Evolutionary conservation across 345 rosid genomes (phyloP).

Genomic region (Moricandia arvensis): DNA sequence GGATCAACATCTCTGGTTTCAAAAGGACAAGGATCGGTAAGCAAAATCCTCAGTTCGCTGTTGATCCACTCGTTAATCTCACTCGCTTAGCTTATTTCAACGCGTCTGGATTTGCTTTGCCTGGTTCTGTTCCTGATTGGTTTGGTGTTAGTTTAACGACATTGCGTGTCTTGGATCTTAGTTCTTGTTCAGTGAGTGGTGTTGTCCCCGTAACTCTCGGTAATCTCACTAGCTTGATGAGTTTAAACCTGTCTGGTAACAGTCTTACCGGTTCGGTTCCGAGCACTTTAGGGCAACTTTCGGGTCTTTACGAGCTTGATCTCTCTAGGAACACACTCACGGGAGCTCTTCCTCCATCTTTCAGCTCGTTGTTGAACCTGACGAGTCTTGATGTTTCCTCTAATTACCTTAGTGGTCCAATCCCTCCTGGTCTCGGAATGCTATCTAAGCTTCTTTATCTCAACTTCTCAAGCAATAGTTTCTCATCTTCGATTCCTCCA

Average conservation of each 20-base stretch:
- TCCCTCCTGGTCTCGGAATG: slow-evolving; percentile 59
- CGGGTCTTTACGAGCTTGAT: slow-evolving; percentile 57
- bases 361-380: slow-evolving; percentile 56
- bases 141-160: slow-evolving; percentile 57
- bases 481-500: slow-evolving; percentile 66
- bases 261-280: slow-evolving; percentile 62
- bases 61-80: slow-evolving; percentile 68
- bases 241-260: slow-evolving; percentile 63
- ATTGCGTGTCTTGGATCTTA: slow-evolving; percentile 82
- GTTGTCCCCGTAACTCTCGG: slow-evolving; percentile 65
- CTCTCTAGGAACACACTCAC: slow-evolving; percentile 60
- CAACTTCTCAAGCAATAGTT: slow-evolving; percentile 72
- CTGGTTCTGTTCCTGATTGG: slow-evolving; percentile 78
- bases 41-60: slow-evolving; percentile 69
- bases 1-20: slow-evolving; percentile 82
- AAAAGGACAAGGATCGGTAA: slow-evolving; percentile 76
- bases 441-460: slow-evolving; percentile 55
- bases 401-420: slow-evolving; percentile 60
- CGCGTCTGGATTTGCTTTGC: slow-evolving; percentile 74
- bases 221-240: slow-evolving; percentile 60
- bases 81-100: slow-evolving; percentile 65
- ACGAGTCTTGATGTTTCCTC: slow-evolving; percentile 69
- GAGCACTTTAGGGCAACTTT: slow-evolving; percentile 54
- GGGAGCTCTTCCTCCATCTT: slow-evolving; percentile 69
- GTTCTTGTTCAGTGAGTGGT: slow-evolving; percentile 63